Evolutionary conservation across 768 basidiomycete genomes (phyloP), one percentile per base, ranked within the genome.

Genomic region (Collybia sp.): DNA sequence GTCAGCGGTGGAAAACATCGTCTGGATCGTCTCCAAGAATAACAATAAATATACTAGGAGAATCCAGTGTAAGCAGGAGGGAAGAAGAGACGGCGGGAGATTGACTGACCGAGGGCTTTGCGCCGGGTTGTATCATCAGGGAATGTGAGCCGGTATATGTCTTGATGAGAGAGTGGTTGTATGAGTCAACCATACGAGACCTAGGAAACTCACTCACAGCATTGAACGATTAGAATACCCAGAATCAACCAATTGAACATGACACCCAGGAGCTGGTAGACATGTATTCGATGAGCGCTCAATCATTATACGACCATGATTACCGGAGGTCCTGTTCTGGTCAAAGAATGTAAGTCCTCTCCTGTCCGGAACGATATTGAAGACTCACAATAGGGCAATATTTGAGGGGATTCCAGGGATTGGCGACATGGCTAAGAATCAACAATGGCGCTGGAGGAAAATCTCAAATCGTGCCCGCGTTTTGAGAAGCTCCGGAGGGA

Each of bases 11-110:
- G 50, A 43, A 33, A 57, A 31, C n/a, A 31, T 18, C 6, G 55
- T 57, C 44, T 58, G 57, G 10, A 53, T n/a, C n/a, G 50, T 31
- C 18, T 58, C 57, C 25, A 57, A 34, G 13, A 57, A 16, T 30
- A 47, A 51, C 16, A 58, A 42, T 38, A 47, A 48, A 40, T 57
- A 57, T 12, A 58, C 57, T 58, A 30, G 12, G 39, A 16, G 18
- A 12, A 3, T 16, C 39, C 8, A 8, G 25, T 25, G 4, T 40
- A 19, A 40, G 39, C 12, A 40, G 16, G 4, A 12, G 15, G 8
- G 12, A 12, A 8, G 16, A 12, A 12, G 25, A 40, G 12, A 40
- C 15, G 15, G 5, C 25, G 39, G 39, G 25, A 25, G 25, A 40
- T 3, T 19, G 18, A 40, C 11, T 19, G 18, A 40, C 39, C 39